Percentiles rank a stretch among this genome's conserved stretches.
Evolutionary conservation across 163 green algal species (phyloP).

Genomic region (Scenedesmus sp.): DNA sequence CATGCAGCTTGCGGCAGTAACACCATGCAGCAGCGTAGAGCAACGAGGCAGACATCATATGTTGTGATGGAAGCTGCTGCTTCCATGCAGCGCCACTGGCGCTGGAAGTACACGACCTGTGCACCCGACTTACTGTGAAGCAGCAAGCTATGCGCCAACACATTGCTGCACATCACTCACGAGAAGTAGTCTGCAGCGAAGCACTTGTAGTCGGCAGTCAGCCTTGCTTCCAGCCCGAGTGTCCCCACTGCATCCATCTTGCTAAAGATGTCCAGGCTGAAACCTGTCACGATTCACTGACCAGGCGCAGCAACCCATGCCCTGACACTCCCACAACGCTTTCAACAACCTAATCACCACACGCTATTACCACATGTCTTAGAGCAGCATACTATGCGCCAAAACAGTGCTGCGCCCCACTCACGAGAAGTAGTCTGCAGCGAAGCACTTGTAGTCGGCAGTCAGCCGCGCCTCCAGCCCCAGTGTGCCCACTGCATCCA

Average conservation of each 20-base stretch:
- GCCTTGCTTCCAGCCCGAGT: slow-evolving; percentile 47
- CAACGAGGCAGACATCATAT: no score
- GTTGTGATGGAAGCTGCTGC: no score
- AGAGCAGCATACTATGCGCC: background rate
- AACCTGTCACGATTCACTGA: background rate
- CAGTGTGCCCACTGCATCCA: slow-evolving; percentile 46
- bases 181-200: slow-evolving; percentile 52
- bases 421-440: slow-evolving; percentile 52
- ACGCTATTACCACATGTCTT: background rate
- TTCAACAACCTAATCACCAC: background rate
- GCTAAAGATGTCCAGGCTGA: slow-evolving; percentile 39
- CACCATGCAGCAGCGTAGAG: no score
- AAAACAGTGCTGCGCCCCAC: background rate
- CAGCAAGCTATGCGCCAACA: background rate
- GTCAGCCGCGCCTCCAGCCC: slow-evolving; percentile 45
- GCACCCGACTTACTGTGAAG: background rate
- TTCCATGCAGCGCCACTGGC: no score
- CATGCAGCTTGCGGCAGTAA: no score
- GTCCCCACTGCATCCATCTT: slow-evolving; percentile 48
- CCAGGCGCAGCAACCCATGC: no score
- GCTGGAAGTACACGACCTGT: no score
- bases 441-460: slow-evolving; percentile 43
- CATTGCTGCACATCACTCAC: slow-evolving; percentile 11
- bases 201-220: slow-evolving; percentile 41
- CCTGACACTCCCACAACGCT: no score